Base-by-base conservation (phyloP, 2,329 filamentous ascomycete species). In the Ophiosphaerella korrae region DNA sequence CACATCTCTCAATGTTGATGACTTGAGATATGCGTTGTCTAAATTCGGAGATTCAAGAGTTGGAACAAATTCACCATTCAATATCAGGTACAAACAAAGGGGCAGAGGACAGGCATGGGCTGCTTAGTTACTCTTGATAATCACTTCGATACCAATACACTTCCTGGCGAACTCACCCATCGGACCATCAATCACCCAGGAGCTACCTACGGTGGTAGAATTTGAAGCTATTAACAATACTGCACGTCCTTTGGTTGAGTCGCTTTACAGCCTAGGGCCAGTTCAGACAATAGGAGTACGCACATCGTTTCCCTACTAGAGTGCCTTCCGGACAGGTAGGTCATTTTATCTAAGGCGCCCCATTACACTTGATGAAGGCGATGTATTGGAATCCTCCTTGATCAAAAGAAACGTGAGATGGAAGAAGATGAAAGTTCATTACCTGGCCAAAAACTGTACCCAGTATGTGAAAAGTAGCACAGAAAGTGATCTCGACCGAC, bases 41-140 rank as follows among this genome's bases (percentile, higher is more conserved):
- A 68, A 66, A 37, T 68, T 59, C 39, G 68, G 67, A 11, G 66
- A 70, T 44, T 66, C 63, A 13, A 58, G 63, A 47, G 63, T 70
- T 9, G 67, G 67, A 5, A 71, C 67, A n/a, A 68, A 70, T 42
- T 67, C 62, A 11, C 68, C 68, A 0, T 68, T 68, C 53, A 65
- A 55, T 26, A 71, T 70, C 45, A 67, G 66, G 9, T 64, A 64
- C 36, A 70, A 70, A 38, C 36, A 46, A 31, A 35, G 52, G 29
- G 62, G 63, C 2, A 66, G 57, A 34, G 52, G 47, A 35, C 52
- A 37, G 7, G 50, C 67, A 1, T 71, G 68, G 67, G 50, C 57
- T 2, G 53, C 64, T 6, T 70, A 66, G 67, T 21, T 63, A 7
- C 58, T 70, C 8, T 54, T 72, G 5, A 58, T 70, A 18, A 37